phyloP scores from a whole-genome alignment of 257 asterid species.

The Thymus mandschuricus region DNA sequence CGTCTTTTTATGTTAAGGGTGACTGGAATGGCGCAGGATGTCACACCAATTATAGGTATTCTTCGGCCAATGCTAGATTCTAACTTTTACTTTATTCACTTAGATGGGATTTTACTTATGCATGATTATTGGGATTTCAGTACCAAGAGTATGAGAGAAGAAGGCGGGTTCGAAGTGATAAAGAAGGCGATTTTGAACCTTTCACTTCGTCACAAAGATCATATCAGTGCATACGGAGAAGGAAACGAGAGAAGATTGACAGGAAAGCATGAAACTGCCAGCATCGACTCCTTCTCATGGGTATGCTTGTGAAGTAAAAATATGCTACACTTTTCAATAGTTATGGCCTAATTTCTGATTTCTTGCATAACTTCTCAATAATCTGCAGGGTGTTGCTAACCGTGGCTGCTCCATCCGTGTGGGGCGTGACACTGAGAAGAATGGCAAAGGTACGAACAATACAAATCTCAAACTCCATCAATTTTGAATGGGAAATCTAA shows the following conservation, averaged over 20 bases:
- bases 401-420: constrained; percentile 99
- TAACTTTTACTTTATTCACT: neutral
- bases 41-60: constrained; percentile 90
- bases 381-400: constrained; percentile 93
- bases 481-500: neutral
- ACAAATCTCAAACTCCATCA: neutral
- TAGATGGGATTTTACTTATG: constrained; percentile 8
- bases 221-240: constrained; percentile 98
- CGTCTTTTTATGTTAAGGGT: constrained; percentile 52
- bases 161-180: constrained; percentile 90
- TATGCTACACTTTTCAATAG: neutral
- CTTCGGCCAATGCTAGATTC: constrained; percentile 7
- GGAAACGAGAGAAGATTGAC: constrained; percentile 98
- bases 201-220: constrained; percentile 90
- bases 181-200: constrained; percentile 94
- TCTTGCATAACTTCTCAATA: neutral
- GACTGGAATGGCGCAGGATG: constrained; percentile 99
- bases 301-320: constrained; percentile 44
- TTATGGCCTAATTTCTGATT: neutral
- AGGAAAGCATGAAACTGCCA: constrained; percentile 97
- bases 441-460: constrained; percentile 69
- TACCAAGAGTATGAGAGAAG: constrained; percentile 95
- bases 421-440: constrained; percentile 97
- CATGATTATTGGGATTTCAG: constrained; percentile 45
- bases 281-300: constrained; percentile 86